Evolutionary conservation across 2,329 filamentous ascomycete species (phyloP), one percentile per base, ranked within the genome.

Genomic region (Karstenula rhodostoma): DNA sequence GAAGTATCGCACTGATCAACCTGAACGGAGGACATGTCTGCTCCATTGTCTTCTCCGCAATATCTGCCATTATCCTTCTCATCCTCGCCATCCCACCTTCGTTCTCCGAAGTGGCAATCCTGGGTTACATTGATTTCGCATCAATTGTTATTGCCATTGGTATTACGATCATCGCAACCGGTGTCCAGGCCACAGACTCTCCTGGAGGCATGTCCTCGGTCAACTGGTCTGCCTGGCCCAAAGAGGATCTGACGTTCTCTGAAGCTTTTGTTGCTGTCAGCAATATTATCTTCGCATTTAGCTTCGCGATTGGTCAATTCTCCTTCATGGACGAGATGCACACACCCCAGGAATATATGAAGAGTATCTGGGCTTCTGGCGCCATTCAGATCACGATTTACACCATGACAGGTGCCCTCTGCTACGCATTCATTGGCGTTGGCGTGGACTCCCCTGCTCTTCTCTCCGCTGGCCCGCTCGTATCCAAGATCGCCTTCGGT

Each of bases 81-180:
- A 57, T 87, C n/a, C 82, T 87, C 19, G 86, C 87, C 50, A 69
- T 90, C 5, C 89, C 88, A 1, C 80, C 89, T 10, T 91, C 88
- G 0, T 78, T 91, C 49, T 84, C 84, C 67, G 86, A 87, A 57
- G 86, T 89, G 35, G 87, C 87, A 8, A 88, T 85, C 74, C 80
- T 90, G 62, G 70, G 70, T 4, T 74, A 73, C 63, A 72, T 72
- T 81, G 82, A 88, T 60, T 92, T 90, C 69, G 79, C 84, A 44
- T 90, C 86, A 62, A 90, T 92, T 65, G 73, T 88, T 40, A 71
- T 82, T 1, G 89, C 89, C 32, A 89, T 92, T 49, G 77, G 88
- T 56, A 83, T 91, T 71, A 89, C 88, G 64, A 91, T 92, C 78
- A 84, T 91, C 65, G 88, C 84, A 9, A 86, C 90, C 3, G 89